phyloP scores from a whole-genome alignment of 106 monocot species.

The Triglochin maritima region DNA sequence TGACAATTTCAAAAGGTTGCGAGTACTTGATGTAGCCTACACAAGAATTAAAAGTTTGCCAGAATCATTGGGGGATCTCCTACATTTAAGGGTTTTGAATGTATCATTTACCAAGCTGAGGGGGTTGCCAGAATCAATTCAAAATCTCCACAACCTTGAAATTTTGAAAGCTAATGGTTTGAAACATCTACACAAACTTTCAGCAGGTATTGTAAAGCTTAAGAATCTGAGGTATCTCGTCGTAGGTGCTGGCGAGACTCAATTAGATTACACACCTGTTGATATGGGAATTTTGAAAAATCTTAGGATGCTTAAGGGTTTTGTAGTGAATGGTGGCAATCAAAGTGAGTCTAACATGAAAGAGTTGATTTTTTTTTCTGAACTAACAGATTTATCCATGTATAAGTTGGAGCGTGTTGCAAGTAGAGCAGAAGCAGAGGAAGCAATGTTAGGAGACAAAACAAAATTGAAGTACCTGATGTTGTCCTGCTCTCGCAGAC shows the following conservation, averaged over 20 bases:
- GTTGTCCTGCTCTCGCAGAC: constrained; percentile 2
- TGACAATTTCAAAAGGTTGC: constrained; percentile 3
- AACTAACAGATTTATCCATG: constrained; percentile 18
- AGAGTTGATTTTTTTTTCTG: constrained; percentile 19
- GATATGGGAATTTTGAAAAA: constrained; percentile 21
- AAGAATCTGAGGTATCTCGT: constrained; percentile 17
- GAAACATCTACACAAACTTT: constrained; percentile 14
- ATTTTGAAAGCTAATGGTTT: constrained; percentile 17
- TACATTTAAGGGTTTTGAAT: constrained; percentile 30
- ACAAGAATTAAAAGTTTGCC: constrained; percentile 19
- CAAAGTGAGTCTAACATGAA: constrained; percentile 12
- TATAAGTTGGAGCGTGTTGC: constrained; percentile 19
- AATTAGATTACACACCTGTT: constrained; percentile 16
- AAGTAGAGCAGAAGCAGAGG: constrained; percentile 6
- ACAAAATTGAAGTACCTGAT: constrained; percentile 14
- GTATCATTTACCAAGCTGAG: constrained; percentile 20
- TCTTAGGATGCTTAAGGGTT: constrained; percentile 17
- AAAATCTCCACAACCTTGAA: constrained; percentile 19
- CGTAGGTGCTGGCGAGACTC: constrained; percentile 3
- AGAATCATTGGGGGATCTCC: constrained; percentile 21
- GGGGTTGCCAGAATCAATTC: constrained; percentile 17
- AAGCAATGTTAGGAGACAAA: constrained; percentile 12
- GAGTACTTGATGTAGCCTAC: constrained; percentile 25
- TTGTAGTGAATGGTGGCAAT: constrained; percentile 8
- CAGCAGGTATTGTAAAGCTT: constrained; percentile 12